A percentile compares a stretch with the other conserved stretches of the same genome.
Conservation (phyloP, 2,329 filamentous ascomycete genomes). For the Tolypocladium album region DNA sequence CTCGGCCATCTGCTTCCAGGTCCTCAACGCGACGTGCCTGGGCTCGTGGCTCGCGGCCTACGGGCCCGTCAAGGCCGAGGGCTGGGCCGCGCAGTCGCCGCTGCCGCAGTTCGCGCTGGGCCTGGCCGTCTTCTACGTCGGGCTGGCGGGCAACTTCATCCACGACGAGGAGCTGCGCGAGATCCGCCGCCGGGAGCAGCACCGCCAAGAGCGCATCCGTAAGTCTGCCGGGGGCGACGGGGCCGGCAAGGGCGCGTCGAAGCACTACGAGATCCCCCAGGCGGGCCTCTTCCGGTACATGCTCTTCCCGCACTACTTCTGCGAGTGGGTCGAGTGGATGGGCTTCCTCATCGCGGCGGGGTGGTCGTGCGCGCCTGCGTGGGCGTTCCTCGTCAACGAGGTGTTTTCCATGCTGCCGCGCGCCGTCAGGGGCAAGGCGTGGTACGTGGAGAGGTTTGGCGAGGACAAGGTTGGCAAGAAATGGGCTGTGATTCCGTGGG, state of each 20-base stretch:
- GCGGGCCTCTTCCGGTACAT: conserved; percentile 74
- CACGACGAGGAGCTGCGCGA: conserved; percentile 86
- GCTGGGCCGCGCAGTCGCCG: conserved; percentile 32
- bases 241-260: conserved; percentile 29
- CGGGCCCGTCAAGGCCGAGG: conserved; percentile 50
- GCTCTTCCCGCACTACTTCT: conserved; percentile 88
- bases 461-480: conserved; percentile 64
- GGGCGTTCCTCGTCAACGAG: conserved; percentile 78
- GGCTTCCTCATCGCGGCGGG: conserved; percentile 75
- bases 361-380: conserved; percentile 58
- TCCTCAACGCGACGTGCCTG: conserved; percentile 67
- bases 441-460: conserved; percentile 86
- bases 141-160: conserved; percentile 71
- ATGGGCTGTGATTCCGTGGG: conserved; percentile 54
- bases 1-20: conserved; percentile 61
- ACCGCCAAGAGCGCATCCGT: conserved; percentile 34
- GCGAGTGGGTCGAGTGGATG: conserved; percentile 92
- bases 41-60: conserved; percentile 77
- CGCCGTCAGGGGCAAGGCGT: conserved; percentile 67
- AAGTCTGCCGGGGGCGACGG: conserved; percentile 7
- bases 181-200: conserved; percentile 60
- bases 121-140: conserved; percentile 63
- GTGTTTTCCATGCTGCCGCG: conserved; percentile 82
- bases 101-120: conserved; percentile 47
- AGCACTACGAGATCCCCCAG: conserved; percentile 79